Evolutionary conservation across 2,329 filamentous ascomycete species (phyloP).

Genomic region (Blastomyces emzantsi): DNA sequence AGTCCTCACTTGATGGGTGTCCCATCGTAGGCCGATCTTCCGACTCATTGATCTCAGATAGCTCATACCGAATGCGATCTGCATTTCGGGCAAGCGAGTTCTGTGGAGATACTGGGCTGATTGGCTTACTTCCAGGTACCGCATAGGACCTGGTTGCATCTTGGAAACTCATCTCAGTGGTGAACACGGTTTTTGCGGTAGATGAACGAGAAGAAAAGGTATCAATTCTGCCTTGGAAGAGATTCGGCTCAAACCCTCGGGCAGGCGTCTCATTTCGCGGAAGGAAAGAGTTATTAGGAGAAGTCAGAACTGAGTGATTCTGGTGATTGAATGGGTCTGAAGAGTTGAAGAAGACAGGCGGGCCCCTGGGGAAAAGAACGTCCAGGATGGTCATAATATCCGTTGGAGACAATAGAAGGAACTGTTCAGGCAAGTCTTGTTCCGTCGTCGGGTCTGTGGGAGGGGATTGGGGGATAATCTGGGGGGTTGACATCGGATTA

Average conservation of each 20-base stretch:
- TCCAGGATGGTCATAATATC: slow-evolving; percentile 75
- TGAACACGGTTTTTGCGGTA: slow-evolving; percentile 24
- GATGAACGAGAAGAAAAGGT: slow-evolving; percentile 20
- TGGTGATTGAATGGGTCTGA: slow-evolving; percentile 19
- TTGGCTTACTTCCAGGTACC: slow-evolving; percentile 12
- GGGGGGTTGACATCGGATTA: slow-evolving; percentile 9
- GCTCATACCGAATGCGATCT: slow-evolving; percentile 34
- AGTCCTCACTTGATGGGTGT: slow-evolving; percentile 73
- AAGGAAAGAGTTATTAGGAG: slow-evolving; percentile 20
- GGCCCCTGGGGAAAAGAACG: slow-evolving; percentile 59
- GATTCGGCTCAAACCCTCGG: slow-evolving; percentile 24
- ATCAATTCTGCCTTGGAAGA: slow-evolving; percentile 27
- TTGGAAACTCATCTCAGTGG: slow-evolving; percentile 25
- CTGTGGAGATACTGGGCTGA: slow-evolving; percentile 18
- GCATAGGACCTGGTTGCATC: slow-evolving; percentile 16
- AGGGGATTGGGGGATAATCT: slow-evolving; percentile 8
- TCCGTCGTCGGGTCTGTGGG: slow-evolving; percentile 5
- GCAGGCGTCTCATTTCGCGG: slow-evolving; percentile 18
- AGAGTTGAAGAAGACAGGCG: slow-evolving; percentile 14
- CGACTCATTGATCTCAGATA: slow-evolving; percentile 31
- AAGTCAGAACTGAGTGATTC: slow-evolving; percentile 22
- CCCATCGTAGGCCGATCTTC: slow-evolving; percentile 49
- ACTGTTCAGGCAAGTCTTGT: slow-evolving; percentile 52
- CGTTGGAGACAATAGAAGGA: slow-evolving; percentile 53
- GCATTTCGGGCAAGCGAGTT: slow-evolving; percentile 26